Evolutionary conservation across 495 filamentous ascomycete species (phyloP).

Genomic region (Podospora pseudoanserina): DNA sequence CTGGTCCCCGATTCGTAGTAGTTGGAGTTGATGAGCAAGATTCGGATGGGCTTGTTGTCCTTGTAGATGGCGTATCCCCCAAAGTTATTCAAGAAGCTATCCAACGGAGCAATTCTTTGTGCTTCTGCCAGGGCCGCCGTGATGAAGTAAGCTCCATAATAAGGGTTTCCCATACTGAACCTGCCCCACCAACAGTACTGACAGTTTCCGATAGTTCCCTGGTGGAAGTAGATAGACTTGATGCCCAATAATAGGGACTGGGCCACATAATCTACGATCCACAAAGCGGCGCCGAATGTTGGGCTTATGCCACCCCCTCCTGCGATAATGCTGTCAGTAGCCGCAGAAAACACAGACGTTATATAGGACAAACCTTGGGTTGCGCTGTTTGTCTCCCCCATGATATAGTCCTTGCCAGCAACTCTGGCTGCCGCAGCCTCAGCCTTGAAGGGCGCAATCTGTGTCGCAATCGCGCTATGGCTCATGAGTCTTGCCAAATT

Average conservation of each 20-base stretch:
- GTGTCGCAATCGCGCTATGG: slow-evolving; percentile 39
- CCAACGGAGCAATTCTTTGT: slow-evolving; percentile 48
- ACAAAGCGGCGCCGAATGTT: slow-evolving; percentile 55
- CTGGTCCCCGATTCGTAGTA: slow-evolving; percentile 51
- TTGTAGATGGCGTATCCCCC: slow-evolving; percentile 53
- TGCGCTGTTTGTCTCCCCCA: slow-evolving; percentile 59
- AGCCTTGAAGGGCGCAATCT: slow-evolving; percentile 46
- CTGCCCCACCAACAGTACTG: slow-evolving; percentile 61
- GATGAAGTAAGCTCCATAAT: slow-evolving; percentile 56
- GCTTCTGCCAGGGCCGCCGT: slow-evolving; percentile 52
- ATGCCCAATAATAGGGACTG: slow-evolving; percentile 45
- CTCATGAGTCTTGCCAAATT: slow-evolving; percentile 49
- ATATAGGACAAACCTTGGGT: neutral
- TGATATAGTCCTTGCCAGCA: slow-evolving; percentile 50
- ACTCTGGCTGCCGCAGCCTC: slow-evolving; percentile 48
- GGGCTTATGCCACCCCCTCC: slow-evolving; percentile 49
- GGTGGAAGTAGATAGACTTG: slow-evolving; percentile 57
- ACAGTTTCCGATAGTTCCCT: slow-evolving; percentile 59
- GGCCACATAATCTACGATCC: slow-evolving; percentile 59
- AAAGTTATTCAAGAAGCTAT: slow-evolving; percentile 46
- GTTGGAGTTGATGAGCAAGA: slow-evolving; percentile 56
- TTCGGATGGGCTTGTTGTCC: slow-evolving; percentile 37
- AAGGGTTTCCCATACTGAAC: slow-evolving; percentile 54
- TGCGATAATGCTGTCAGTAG: neutral
- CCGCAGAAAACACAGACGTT: neutral